Evolutionary conservation across 2,329 filamentous ascomycete species (phyloP).

Genomic region (Seiridium unicorne): DNA sequence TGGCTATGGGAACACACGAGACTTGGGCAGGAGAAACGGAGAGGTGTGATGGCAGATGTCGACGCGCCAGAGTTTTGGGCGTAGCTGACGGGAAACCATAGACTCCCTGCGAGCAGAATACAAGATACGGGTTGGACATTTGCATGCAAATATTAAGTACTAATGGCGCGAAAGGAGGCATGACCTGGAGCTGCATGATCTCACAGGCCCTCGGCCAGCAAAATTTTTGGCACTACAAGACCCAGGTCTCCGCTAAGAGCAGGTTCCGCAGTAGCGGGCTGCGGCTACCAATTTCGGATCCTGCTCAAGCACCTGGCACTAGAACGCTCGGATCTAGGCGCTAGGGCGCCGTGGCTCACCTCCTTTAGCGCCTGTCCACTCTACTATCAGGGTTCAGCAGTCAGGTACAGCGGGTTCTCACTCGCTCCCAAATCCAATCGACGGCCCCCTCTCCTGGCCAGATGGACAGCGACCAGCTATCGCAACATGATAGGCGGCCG

Average conservation of each 20-base stretch:
- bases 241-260: conserved; percentile 7
- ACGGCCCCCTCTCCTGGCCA: no score
- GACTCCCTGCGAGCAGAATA: not conserved
- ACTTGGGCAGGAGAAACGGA: not conserved
- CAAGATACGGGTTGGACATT: not conserved
- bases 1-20: not conserved
- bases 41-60: not conserved
- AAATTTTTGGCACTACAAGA: conserved; percentile 8
- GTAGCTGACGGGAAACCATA: not conserved
- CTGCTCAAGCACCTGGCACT: not conserved
- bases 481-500: no score
- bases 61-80: not conserved
- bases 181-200: not conserved
- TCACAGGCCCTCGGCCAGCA: not conserved
- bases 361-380: not conserved
- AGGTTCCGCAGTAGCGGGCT: conserved; percentile 2
- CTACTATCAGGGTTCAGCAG: not conserved
- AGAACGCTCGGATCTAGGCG: not conserved
- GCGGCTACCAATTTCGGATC: not conserved
- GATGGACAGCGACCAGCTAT: no score
- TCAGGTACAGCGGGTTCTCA: not conserved
- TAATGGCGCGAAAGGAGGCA: not conserved
- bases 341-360: not conserved
- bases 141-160: conserved; percentile 1
- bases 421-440: no score